Conservation (phyloP, 2,329 filamentous ascomycete genomes). For the Diplodia intermedia region DNA sequence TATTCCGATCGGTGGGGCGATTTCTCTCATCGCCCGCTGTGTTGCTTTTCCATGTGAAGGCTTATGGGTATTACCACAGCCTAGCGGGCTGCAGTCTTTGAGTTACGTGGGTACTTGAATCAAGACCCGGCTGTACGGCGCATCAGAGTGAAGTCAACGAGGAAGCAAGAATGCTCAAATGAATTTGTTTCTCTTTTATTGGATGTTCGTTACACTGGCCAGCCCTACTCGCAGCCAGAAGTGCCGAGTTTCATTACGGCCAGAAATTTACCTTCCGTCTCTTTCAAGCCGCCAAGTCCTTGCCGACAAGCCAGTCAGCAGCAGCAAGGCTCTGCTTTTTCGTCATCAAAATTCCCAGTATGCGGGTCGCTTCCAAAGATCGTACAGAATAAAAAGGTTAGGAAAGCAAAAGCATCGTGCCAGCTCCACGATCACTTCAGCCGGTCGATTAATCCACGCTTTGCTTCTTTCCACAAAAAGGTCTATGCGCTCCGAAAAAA, state of each 20-base stretch:
- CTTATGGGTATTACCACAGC: too few relatives aligned
- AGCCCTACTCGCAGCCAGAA: neutral
- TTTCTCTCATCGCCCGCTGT: too few relatives aligned
- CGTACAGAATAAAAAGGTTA: constrained; percentile 11
- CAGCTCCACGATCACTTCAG: neutral
- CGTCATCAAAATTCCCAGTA: neutral
- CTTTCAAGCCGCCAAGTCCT: neutral
- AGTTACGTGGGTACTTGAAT: too few relatives aligned
- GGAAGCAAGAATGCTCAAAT: too few relatives aligned
- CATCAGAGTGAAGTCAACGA: too few relatives aligned
- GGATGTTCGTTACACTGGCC: neutral
- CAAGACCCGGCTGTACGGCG: too few relatives aligned
- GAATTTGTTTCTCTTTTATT: neutral
- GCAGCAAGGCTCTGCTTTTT: neutral
- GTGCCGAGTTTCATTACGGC: neutral
- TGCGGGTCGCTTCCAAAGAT: constrained; percentile 2
- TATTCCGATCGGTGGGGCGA: too few relatives aligned
- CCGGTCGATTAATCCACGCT: too few relatives aligned
- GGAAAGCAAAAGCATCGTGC: neutral
- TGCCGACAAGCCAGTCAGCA: neutral
- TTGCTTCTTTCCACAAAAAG: too few relatives aligned
- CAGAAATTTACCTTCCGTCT: neutral
- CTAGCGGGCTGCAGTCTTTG: too few relatives aligned
- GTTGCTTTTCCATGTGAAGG: too few relatives aligned
- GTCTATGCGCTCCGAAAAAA: too few relatives aligned